These are phyloP conservation scores for Drechslera avenae DNA, from an alignment of 2,329 filamentous ascomycete species.

Conservation along the genomic window DNA sequence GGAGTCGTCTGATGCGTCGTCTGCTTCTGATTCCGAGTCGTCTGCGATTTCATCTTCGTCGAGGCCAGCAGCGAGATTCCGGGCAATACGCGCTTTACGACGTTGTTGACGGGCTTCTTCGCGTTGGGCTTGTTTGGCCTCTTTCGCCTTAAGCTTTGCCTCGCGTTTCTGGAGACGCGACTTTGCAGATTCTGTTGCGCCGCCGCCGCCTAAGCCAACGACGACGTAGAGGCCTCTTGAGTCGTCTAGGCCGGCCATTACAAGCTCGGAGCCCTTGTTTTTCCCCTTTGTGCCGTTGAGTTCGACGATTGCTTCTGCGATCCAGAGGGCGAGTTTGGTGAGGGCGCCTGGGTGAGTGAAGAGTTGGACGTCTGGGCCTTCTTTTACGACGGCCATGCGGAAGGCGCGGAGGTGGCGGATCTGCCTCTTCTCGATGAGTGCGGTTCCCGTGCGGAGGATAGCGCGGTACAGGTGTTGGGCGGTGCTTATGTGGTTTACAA, in stretches of 20 bases:
- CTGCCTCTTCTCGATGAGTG: constrained; percentile 89
- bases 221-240: constrained; percentile 86
- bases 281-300: constrained; percentile 77
- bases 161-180: constrained; percentile 71
- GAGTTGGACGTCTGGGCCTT: constrained; percentile 86
- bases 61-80: constrained; percentile 62
- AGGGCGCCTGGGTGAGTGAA: constrained; percentile 93
- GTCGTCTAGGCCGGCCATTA: constrained; percentile 89
- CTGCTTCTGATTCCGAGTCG: constrained; percentile 56
- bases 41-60: constrained; percentile 60
- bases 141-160: constrained; percentile 64
- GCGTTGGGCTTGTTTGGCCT: constrained; percentile 53
- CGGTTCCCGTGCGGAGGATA: constrained; percentile 90
- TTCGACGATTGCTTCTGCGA: constrained; percentile 88
- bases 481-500: constrained; percentile 76
- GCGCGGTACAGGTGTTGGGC: constrained; percentile 90
- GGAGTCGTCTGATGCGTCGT: constrained; percentile 69
- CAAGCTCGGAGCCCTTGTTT: constrained; percentile 76
- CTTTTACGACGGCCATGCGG: constrained; percentile 93
- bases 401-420: constrained; percentile 92
- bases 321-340: constrained; percentile 92
- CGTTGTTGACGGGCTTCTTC: constrained; percentile 68
- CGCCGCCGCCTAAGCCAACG: constrained; percentile 88
- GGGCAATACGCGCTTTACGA: constrained; percentile 52
- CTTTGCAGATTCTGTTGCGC: constrained; percentile 64